Evolutionary conservation across 1,284 basidiomycete genomes (phyloP), one percentile per base, ranked within the genome.

Genomic region (Vanrija sp.): DNA sequence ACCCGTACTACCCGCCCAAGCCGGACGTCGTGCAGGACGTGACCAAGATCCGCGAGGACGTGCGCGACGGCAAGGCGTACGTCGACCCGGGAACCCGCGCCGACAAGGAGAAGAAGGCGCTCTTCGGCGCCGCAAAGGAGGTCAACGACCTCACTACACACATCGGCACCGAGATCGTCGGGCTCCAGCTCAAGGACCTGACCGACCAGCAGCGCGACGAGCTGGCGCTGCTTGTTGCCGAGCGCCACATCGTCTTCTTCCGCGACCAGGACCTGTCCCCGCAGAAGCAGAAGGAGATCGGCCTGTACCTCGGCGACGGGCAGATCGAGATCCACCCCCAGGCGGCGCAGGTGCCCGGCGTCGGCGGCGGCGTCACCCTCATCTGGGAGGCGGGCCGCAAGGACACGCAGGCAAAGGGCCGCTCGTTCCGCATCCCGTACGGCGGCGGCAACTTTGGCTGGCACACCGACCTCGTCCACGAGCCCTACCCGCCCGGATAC

Each of bases 381-480:
- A 62, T 61, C 46, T 64, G 64, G 64, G 55, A 64, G 25, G 26
- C 54, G 0, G 59, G 59, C 18, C 46, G 60, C n/a, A 53, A 49
- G 10, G 57, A 62, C 39, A 39, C 28, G 3, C 2, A 44, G 1
- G 21, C 21, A 5, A 26, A 38, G 15, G 39, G 46, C 18, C 43
- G 51, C 21, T 43, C 28, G 7, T 51, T 15, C 38, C 59, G 62
- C 5, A 34, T 57, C 12, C 64, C 61, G n/a, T 62, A 62, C 51
- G 61, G 61, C 25, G 58, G 60, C 18, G 65, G 65, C 21, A 58
- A 58, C 77, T 84, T 85, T 49, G 83, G 87, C 61, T 86, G 88
- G 78, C 83, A 86, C 58, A 78, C 87, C 58, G 80, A 79, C 66
- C 81, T 88, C 46, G 85, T 87, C 2, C 86, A 88, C 63, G 80